Conservation (phyloP, 148 eudicot species). For the Tetragonia tetragonoides region DNA sequence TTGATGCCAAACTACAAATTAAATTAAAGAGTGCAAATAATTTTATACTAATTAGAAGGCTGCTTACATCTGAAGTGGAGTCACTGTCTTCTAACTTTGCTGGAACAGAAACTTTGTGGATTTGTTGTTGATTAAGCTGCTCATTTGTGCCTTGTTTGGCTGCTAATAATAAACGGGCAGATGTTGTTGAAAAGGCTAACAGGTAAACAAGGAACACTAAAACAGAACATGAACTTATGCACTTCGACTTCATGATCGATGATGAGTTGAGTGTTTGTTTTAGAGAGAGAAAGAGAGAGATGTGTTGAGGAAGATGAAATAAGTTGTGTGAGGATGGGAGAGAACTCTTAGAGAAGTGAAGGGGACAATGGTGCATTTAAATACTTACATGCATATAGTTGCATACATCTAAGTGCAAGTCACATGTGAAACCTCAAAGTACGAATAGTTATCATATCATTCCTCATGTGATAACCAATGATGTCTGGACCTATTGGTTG, state of each 20-base stretch:
- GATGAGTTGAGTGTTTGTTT: no score
- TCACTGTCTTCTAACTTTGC: constrained; percentile 17
- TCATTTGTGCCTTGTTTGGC: constrained; percentile 22
- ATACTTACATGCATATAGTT: constrained; percentile 26
- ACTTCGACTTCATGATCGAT: constrained; percentile 26
- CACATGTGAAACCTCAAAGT: constrained; percentile 21
- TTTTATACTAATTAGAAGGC: background rate
- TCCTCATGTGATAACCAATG: no score
- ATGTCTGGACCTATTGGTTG: no score
- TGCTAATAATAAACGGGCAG: constrained; percentile 21
- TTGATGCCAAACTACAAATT: no score
- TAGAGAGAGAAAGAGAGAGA: background rate
- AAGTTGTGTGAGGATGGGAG: constrained; percentile 21
- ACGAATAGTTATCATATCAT: no score
- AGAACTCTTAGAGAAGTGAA: background rate
- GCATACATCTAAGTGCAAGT: background rate
- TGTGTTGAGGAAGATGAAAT: constrained; percentile 13
- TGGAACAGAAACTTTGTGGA: constrained; percentile 15
- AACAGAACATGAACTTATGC: constrained; percentile 9
- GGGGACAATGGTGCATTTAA: constrained; percentile 32
- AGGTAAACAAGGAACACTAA: constrained; percentile 24
- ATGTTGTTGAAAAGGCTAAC: constrained; percentile 11
- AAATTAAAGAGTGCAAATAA: no score
- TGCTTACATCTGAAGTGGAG: constrained; percentile 30
- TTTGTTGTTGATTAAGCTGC: constrained; percentile 7